A percentile compares a stretch with the other conserved stretches of the same genome.
Conservation (phyloP, 2,329 filamentous ascomycete genomes). For the Metarhizium guizhouense region DNA sequence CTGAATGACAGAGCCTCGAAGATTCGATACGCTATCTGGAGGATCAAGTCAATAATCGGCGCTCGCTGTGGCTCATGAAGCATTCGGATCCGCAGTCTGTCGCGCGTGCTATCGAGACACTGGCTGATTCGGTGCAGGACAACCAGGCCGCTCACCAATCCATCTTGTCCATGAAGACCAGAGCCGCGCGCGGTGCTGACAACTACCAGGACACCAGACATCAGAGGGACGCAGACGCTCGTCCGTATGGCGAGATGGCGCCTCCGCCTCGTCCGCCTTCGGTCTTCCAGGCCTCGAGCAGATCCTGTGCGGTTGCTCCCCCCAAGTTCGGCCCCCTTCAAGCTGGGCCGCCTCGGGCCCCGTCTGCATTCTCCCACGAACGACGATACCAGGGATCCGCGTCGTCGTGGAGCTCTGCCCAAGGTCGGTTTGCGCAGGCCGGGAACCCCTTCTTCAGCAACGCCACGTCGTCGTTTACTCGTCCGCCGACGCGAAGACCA, state of each 20-base stretch:
- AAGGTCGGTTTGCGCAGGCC: constrained; percentile 5
- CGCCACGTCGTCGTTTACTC: constrained; percentile 8
- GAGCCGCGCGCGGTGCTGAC: constrained; percentile 1
- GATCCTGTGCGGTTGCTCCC: constrained; percentile 13
- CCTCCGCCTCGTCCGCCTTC: constrained; percentile 15
- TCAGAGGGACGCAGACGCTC: background rate
- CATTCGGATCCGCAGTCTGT: constrained; percentile 21
- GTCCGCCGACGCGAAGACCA: constrained; percentile 2
- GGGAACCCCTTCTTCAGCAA: constrained; percentile 2
- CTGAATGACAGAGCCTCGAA: constrained; percentile 18
- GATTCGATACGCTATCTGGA: constrained; percentile 24
- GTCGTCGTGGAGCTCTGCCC: constrained; percentile 13
- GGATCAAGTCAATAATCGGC: constrained; percentile 26
- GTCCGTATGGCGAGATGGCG: background rate
- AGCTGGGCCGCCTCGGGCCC: constrained; percentile 18
- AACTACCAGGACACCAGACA: background rate
- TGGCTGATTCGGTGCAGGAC: constrained; percentile 19
- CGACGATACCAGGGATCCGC: constrained; percentile 11
- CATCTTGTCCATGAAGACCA: constrained; percentile 16
- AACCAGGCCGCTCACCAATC: constrained; percentile 17
- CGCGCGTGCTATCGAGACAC: constrained; percentile 22
- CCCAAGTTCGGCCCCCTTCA: constrained; percentile 23
- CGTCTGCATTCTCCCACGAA: constrained; percentile 16
- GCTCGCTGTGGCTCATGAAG: constrained; percentile 26
- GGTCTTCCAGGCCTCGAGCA: constrained; percentile 15